phyloP scores from a whole-genome alignment of 2,329 filamentous ascomycete species.

The Lachnellula occidentalis region DNA sequence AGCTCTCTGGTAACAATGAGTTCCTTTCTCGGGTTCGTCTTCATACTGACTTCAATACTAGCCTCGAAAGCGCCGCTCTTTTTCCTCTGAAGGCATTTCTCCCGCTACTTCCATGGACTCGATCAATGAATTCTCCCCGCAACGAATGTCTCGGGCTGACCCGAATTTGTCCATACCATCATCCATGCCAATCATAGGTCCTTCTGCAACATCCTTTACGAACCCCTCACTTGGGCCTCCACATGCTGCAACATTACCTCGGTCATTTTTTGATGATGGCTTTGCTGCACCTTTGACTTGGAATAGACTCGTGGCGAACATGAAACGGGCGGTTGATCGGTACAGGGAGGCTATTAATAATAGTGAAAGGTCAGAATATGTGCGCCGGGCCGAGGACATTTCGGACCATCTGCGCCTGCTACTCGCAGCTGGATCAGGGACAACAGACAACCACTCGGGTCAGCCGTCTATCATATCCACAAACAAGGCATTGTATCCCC shows the following conservation, averaged over 20 bases:
- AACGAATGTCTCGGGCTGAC: slow-evolving; percentile 53
- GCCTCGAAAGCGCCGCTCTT: slow-evolving; percentile 59
- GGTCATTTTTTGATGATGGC: slow-evolving; percentile 89
- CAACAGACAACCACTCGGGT: slow-evolving; percentile 96
- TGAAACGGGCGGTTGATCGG: slow-evolving; percentile 82
- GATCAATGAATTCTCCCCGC: slow-evolving; percentile 63
- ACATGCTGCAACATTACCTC: slow-evolving; percentile 54
- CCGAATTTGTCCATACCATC: slow-evolving; percentile 50
- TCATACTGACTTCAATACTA: slow-evolving; percentile 31
- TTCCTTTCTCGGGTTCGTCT: slow-evolving; percentile 26
- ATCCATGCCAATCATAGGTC: slow-evolving; percentile 25
- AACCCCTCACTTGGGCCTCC: slow-evolving; percentile 35
- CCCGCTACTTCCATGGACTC: slow-evolving; percentile 90
- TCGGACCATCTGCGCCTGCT: slow-evolving; percentile 91
- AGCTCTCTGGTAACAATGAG: slow-evolving; percentile 54
- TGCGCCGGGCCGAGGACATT: slow-evolving; percentile 92
- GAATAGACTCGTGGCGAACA: slow-evolving; percentile 85
- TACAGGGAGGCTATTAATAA: slow-evolving; percentile 87
- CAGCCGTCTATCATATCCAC: slow-evolving; percentile 99
- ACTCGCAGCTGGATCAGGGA: slow-evolving; percentile 91
- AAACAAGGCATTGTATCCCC: slow-evolving; percentile 93
- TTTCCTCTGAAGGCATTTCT: slow-evolving; percentile 60
- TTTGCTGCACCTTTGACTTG: slow-evolving; percentile 76
- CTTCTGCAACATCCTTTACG: slow-evolving; percentile 51
- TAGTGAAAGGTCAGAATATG: slow-evolving; percentile 82